Evolutionary conservation across 2,329 filamentous ascomycete species (phyloP), one percentile per base, ranked within the genome.

Genomic region (Hypoxylon sp.): DNA sequence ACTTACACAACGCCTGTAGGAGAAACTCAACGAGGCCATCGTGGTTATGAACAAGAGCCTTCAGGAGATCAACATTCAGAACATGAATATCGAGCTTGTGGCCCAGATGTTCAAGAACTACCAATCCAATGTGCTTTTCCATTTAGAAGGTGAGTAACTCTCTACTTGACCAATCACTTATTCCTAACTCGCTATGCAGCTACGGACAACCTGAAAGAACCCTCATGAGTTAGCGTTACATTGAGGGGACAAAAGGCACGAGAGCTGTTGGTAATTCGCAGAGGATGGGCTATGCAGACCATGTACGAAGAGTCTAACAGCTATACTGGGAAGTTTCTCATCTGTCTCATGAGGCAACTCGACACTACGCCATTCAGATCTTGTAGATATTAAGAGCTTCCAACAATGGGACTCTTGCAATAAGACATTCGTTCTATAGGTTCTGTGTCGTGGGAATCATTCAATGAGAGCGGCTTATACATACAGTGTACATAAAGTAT

Each of bases 31-130:
- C 75, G 96, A 98, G 81, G 92, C 96, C 1, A 88, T 98, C 58
- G 89, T 96, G 82, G 90, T 95, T 56, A 88, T 98, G 87, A 99
- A 98, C 82, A 97, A 93, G 80, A 92, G 89, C 54, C 89, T 99
- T 1, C 93, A 97, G 92, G 95, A 98, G 73, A 98, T 98, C 86
- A 98, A 98, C 77, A 91, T 98, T 62, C 93, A 97, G 76, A 99
- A 98, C 80, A 98, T 98, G 94, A 97, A 99, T 78, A 93, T 98
- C 37, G 96, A 98, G 82, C 87, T 98, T 2, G 96, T 98, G 4
- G 94, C 95, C 0, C 95, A 98, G 79, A 99, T 99, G 96, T 99
- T 98, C 86, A 98, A 98, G 84, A 99, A 98, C 82, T 99, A 99
- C 79, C 94, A 98, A 80, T 97, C 94, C 10, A 99, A 98, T 75